Evolutionary conservation across 208 protist species (phyloP), one percentile per base, ranked within the genome.

Genomic region (Naegleria gruberi): DNA sequence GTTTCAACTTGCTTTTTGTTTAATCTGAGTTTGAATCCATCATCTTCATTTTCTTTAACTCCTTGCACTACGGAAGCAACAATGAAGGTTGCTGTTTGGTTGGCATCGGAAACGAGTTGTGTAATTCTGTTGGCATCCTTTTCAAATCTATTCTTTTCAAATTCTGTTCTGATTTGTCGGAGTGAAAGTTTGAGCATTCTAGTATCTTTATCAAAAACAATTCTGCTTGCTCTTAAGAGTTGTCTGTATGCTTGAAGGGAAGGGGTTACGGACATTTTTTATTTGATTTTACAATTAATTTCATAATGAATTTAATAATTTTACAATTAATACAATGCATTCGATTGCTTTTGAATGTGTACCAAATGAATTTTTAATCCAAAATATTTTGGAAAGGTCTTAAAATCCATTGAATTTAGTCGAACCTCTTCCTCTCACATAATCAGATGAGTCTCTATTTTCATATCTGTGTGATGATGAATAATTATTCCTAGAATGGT

Each of bases 81-180:
- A 37, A 77, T 37, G 34, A 77, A 77, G 4, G 30, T 37, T 7
- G 65, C 19, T 12, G 65, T 26, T 77, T 77, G 26, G 0, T 77
- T 19, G 34, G 65, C 65, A 37, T 77, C 30, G 17, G 17, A 37
- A 77, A 77, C 34, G 17, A 77, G 30, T 37, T 77, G 7, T 77
- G 26, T 19, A 37, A 77, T 77, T n/a, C n/a, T 77, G 6, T 37
- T 37, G 26, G 26, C 65, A 37, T 77, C 65, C 30, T 77, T 77
- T 77, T 77, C 65, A 77, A 77, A 77, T 77, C 30, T 77, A 77
- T 77, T 77, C 30, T 37, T 77, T 77, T 77, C 65, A 77, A 77
- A 77, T 77, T 77, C 65, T 37, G 17, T 30, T 37, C 65, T 19
- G 10, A 77, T 77, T 77, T 77, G 65, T 77, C 65, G 17, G 17